Conservation (phyloP, 495 filamentous ascomycete species). For the Penicillium antarcticum region DNA sequence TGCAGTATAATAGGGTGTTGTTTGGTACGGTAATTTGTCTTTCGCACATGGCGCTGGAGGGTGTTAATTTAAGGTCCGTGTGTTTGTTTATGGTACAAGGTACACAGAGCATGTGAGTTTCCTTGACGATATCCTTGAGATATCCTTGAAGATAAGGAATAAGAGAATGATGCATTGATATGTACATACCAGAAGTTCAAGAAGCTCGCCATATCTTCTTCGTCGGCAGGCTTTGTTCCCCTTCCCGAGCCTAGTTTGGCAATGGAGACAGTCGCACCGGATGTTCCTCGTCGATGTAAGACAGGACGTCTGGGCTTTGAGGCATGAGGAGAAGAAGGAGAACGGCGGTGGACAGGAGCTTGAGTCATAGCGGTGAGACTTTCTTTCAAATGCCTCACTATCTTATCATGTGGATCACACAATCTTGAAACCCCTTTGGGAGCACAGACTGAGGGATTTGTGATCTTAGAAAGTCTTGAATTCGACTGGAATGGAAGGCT, state of each 20-base stretch:
- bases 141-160: conserved; percentile 20
- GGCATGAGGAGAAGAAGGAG: conserved; percentile 33
- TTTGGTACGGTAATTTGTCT: conserved; percentile 65
- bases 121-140: not conserved
- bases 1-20: conserved; percentile 57
- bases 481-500: conserved; percentile 1
- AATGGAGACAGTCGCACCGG: conserved; percentile 31
- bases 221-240: conserved; percentile 22
- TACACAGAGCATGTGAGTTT: conserved; percentile 18
- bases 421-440: conserved; percentile 13
- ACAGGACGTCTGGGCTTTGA: conserved; percentile 35
- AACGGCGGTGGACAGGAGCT: conserved; percentile 34
- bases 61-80: conserved; percentile 23
- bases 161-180: conserved; percentile 12
- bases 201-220: conserved; percentile 61
- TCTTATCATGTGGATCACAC: conserved; percentile 42
- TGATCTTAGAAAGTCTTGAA: not conserved
- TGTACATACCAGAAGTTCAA: conserved; percentile 61
- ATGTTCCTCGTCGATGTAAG: conserved; percentile 37
- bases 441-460: conserved; percentile 33
- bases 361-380: conserved; percentile 48
- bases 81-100: not conserved
- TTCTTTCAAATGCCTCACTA: conserved; percentile 30
- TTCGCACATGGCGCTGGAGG: conserved; percentile 57
- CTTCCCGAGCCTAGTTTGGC: conserved; percentile 39